Percentiles rank a stretch among this genome's conserved stretches.
These are phyloP conservation scores for Aristolochia californica DNA, from an alignment of 164 flowering plant genomes.

Conservation along the genomic window DNA sequence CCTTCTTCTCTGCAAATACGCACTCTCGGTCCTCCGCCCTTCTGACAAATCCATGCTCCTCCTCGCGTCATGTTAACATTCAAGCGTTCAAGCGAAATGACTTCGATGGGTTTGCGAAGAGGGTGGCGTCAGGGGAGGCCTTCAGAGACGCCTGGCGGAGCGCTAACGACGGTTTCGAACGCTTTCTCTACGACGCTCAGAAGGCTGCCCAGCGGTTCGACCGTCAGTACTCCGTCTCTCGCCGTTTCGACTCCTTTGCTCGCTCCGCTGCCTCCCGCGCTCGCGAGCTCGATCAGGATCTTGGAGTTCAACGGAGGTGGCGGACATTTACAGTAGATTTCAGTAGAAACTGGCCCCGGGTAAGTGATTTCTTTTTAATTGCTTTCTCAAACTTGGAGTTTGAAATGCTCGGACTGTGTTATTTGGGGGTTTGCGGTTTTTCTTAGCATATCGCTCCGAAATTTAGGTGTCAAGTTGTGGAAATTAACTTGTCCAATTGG, in stretches of 20 bases:
- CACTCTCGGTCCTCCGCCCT: too few relatives aligned
- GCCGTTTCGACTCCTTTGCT: slow-evolving; percentile 30
- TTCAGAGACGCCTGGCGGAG: slow-evolving; percentile 59
- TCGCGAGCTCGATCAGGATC: slow-evolving; percentile 61
- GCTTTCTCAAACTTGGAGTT: background rate
- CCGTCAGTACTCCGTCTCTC: slow-evolving; percentile 55
- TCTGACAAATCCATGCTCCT: too few relatives aligned
- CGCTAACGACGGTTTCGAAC: slow-evolving; percentile 84
- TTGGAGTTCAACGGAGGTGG: slow-evolving; percentile 49
- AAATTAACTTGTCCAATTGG: too few relatives aligned
- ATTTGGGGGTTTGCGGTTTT: too few relatives aligned
- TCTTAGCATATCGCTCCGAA: too few relatives aligned
- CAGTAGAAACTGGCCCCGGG: slow-evolving; percentile 70
- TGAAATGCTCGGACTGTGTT: too few relatives aligned
- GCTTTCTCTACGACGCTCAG: slow-evolving; percentile 56
- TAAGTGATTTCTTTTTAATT: slow-evolving; percentile 17
- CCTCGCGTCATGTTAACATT: slow-evolving; percentile 10
- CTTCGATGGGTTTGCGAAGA: slow-evolving; percentile 54
- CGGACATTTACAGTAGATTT: slow-evolving; percentile 53
- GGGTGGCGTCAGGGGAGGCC: slow-evolving; percentile 48
- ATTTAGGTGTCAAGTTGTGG: too few relatives aligned
- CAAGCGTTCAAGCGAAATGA: slow-evolving; percentile 62
- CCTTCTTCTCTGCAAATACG: background rate
- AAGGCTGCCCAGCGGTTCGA: slow-evolving; percentile 77
- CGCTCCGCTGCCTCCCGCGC: slow-evolving; percentile 45